Conservation (phyloP, 140 eudicot genomes). For the Flaveria floridana region DNA sequence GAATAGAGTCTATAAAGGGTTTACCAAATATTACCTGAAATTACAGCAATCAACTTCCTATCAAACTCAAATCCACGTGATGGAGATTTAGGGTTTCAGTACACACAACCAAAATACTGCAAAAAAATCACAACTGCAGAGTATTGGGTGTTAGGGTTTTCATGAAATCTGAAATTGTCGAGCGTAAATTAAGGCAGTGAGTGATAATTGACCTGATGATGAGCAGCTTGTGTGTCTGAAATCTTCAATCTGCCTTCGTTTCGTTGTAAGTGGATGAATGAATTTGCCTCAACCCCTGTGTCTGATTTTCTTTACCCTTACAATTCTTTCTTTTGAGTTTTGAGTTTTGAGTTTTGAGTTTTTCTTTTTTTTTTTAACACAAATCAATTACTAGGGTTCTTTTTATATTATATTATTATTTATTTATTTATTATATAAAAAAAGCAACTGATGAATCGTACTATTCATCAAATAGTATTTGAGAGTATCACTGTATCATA, state of each 20-base stretch:
- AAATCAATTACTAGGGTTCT: conserved; percentile 19
- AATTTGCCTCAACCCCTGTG: too few relatives aligned
- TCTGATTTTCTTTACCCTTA: not conserved
- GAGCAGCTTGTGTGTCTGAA: conserved; percentile 18
- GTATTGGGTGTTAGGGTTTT: conserved; percentile 29
- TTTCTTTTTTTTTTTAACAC: too few relatives aligned
- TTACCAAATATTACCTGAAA: conserved; percentile 21
- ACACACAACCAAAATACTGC: not conserved
- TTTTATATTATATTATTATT: conserved; percentile 11
- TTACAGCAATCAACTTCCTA: conserved; percentile 23
- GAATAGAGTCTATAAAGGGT: not conserved
- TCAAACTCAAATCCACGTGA: conserved; percentile 25
- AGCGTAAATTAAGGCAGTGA: conserved; percentile 18
- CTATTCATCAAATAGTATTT: too few relatives aligned
- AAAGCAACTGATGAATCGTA: too few relatives aligned
- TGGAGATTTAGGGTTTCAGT: conserved; percentile 26
- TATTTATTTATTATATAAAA: too few relatives aligned
- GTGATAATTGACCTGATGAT: conserved; percentile 31
- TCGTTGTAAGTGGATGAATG: too few relatives aligned
- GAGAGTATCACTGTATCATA: too few relatives aligned
- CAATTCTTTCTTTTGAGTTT: not conserved
- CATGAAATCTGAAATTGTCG: conserved; percentile 12
- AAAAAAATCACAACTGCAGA: not conserved
- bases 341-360: too few relatives aligned
- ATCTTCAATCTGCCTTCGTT: not conserved